Base-by-base conservation (phyloP, 768 basidiomycete species). In the Leccinum barrowsii region DNA sequence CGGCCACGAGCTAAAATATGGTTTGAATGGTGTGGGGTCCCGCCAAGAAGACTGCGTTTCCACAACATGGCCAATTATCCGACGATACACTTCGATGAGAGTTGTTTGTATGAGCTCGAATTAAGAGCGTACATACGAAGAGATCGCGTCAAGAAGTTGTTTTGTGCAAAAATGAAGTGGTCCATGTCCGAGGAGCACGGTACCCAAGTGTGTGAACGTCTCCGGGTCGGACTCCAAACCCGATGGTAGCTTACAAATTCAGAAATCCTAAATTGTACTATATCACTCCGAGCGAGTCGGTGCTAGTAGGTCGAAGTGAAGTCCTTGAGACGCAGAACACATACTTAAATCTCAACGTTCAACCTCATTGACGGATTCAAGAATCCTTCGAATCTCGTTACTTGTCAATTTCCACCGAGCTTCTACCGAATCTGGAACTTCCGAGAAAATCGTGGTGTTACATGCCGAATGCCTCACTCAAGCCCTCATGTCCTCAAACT, bases 401-500 rank as follows among this genome's bases (percentile, higher is more conserved):
- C 5, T 22, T 24, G 21, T 6, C 30, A 26, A 7, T 44, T 21
- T 2, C 35, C 21, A 35, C 32, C 30, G 30, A 28, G n/a, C 19
- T 24, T 35, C 13, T 3, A 10, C 37, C 5, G 21, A 24, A 13
- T 26, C 30, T 15, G 17, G 5, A 10, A 22, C 47, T 7, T 19
- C 26, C 19, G 35, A 37, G 28, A 50, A 40, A 54, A 50, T 15
- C 6, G 37, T 13, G 40, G 42, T 50, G 24, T 37, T 46, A 50
- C 26, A 58, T 55, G 56, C 52, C 60, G 55, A 50, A 68, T 62
- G 63, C 35, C 57, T 26, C 47, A 52, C 53, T 58, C 71, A 28
- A 57, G 37, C 21, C 54, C 48, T 28, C 60, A 63, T 62, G 70
- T 73, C 50, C 30, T 65, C 66, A 64, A 75, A 56, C 75, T 90